phyloP scores from a whole-genome alignment of 805 yeast genomes.

The Suhomyces sp. region DNA sequence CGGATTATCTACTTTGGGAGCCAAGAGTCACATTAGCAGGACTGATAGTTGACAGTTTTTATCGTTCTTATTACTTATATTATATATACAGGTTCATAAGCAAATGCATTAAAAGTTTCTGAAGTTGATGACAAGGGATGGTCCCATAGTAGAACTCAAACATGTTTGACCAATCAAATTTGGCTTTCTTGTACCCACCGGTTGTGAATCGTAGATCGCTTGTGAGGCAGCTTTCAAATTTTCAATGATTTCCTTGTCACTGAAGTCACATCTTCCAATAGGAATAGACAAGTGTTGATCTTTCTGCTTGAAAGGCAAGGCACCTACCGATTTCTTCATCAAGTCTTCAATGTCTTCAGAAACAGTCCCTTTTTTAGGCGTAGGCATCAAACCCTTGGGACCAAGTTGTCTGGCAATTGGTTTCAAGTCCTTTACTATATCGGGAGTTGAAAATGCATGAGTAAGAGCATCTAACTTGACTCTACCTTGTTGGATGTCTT shows the following conservation, averaged over 20 bases:
- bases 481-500: slow-evolving; percentile 51
- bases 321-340: slow-evolving; percentile 57
- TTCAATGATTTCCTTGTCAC: slow-evolving; percentile 69
- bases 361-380: slow-evolving; percentile 82
- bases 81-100: slow-evolving; percentile 6
- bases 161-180: slow-evolving; percentile 67
- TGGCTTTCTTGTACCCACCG: slow-evolving; percentile 65
- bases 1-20: no score
- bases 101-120: slow-evolving; percentile 14
- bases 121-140: slow-evolving; percentile 64
- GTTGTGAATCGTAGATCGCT: slow-evolving; percentile 54
- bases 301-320: slow-evolving; percentile 76
- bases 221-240: slow-evolving; percentile 67
- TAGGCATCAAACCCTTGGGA: slow-evolving; percentile 87
- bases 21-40: no score
- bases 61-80: not conserved
- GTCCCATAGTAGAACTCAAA: slow-evolving; percentile 72
- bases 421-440: slow-evolving; percentile 59
- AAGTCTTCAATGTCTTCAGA: slow-evolving; percentile 57
- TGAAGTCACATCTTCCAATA: slow-evolving; percentile 73
- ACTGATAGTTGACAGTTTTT: no score
- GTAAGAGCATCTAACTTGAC: slow-evolving; percentile 55
- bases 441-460: slow-evolving; percentile 83
- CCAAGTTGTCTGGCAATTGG: slow-evolving; percentile 80
- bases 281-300: slow-evolving; percentile 60